phyloP scores from a whole-genome alignment of 257 asterid species.

The Gardenia jasminoides region DNA sequence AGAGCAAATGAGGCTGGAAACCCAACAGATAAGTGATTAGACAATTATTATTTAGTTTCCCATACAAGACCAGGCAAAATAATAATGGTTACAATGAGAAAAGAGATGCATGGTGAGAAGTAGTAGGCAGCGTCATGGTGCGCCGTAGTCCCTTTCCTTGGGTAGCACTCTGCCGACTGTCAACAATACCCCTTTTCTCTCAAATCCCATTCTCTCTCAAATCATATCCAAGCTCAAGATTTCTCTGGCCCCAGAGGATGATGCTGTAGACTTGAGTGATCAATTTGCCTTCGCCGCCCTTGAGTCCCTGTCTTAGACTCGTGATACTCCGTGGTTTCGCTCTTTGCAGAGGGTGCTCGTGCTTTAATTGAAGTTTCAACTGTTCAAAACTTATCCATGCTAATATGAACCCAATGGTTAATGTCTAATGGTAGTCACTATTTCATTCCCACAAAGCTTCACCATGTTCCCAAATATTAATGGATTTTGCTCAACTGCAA shows the following conservation, averaged over 20 bases:
- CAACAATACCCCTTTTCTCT: not conserved
- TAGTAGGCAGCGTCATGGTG: not conserved
- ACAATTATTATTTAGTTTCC: not conserved
- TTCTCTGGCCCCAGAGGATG: not conserved
- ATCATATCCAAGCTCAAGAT: not conserved
- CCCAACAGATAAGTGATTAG: not conserved
- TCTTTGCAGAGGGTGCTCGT: too few relatives aligned
- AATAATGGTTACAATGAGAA: not conserved
- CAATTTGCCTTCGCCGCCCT: not conserved
- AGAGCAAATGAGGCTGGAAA: not conserved
- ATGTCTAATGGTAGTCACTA: too few relatives aligned
- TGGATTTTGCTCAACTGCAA: not conserved
- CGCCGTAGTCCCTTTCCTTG: not conserved
- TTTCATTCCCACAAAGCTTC: not conserved
- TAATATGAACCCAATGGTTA: too few relatives aligned
- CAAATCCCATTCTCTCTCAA: not conserved
- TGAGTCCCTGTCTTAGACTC: not conserved
- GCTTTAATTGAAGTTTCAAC: not conserved
- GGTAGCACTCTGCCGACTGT: not conserved
- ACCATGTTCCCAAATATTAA: not conserved
- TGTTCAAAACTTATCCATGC: not conserved
- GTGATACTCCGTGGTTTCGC: not conserved
- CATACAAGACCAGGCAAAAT: not conserved
- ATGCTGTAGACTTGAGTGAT: not conserved
- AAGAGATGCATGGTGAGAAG: not conserved